Percentiles rank a stretch among this genome's conserved stretches.
These are phyloP conservation scores for Rutidosis leptorrhynchoides DNA, from an alignment of 129 eudicot genomes.

Conservation along the genomic window DNA sequence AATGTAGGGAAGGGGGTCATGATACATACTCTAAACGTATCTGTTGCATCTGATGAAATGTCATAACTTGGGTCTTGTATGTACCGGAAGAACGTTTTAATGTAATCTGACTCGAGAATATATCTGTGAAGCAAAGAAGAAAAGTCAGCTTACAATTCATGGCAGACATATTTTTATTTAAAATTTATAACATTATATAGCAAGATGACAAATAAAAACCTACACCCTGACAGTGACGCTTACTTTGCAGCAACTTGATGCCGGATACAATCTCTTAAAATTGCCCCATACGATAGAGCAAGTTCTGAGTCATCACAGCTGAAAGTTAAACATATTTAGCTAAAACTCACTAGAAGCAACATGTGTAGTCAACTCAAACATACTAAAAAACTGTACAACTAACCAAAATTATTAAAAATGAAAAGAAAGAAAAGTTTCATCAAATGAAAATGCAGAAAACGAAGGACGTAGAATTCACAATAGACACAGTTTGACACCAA, in stretches of 20 bases:
- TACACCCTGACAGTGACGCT: slow-evolving; percentile 16
- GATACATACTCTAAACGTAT: slow-evolving; percentile 64
- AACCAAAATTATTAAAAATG: background rate
- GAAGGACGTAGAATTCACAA: slow-evolving; percentile 5
- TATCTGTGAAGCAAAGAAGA: slow-evolving; percentile 46
- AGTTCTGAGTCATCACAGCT: slow-evolving; percentile 65
- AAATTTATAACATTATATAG: background rate
- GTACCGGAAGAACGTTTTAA: slow-evolving; percentile 68
- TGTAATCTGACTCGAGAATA: slow-evolving; percentile 70
- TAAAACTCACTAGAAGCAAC: slow-evolving; percentile 4
- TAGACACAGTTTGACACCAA: background rate
- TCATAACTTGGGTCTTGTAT: slow-evolving; percentile 80
- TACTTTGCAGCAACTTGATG: slow-evolving; percentile 87
- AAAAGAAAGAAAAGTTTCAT: background rate
- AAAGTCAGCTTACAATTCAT: slow-evolving; percentile 12
- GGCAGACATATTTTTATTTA: background rate
- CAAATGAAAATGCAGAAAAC: slow-evolving; percentile 1
- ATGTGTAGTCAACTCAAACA: background rate
- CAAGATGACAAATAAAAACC: background rate
- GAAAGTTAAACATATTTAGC: slow-evolving; percentile 24
- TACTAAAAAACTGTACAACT: background rate
- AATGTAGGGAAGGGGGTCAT: slow-evolving; percentile 7
- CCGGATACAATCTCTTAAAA: slow-evolving; percentile 82
- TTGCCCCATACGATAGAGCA: slow-evolving; percentile 72
- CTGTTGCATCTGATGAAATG: slow-evolving; percentile 83